Evolutionary conservation across 805 yeast species (phyloP).

Genomic region (Schwanniomyces polymorphus): DNA sequence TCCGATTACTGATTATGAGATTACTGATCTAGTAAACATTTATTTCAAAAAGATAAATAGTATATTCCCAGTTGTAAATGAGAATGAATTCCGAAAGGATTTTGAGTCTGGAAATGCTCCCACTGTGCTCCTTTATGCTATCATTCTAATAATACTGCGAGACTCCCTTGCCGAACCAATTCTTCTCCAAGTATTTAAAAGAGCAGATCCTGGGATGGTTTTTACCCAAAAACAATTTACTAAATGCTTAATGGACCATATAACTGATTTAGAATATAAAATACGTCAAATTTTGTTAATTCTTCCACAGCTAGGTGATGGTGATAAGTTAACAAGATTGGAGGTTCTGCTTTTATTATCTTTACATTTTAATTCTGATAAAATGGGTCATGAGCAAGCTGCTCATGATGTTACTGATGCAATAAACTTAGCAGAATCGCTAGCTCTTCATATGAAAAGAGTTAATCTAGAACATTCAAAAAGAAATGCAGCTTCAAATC

Average conservation of each 20-base stretch:
- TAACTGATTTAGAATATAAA: conserved; percentile 27
- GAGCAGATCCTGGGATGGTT: conserved; percentile 2
- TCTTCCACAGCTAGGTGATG: conserved; percentile 31
- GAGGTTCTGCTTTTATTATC: conserved; percentile 22
- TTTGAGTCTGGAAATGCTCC: conserved; percentile 18
- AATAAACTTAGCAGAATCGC: conserved; percentile 22
- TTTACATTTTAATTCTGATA: conserved; percentile 24
- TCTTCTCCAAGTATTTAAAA: conserved; percentile 16
- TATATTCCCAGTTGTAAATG: conserved; percentile 33
- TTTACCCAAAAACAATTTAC: conserved; percentile 6
- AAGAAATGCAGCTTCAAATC: conserved; percentile 18
- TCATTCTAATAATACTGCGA: conserved; percentile 26
- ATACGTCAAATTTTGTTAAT: conserved; percentile 30
- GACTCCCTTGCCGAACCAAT: conserved; percentile 28
- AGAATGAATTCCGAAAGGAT: conserved; percentile 25
- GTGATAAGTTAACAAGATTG: conserved; percentile 22
- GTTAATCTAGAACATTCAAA: conserved; percentile 5
- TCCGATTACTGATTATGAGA: conserved; percentile 17
- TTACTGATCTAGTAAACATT: conserved; percentile 19
- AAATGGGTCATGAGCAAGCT: conserved; percentile 28
- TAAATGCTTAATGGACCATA: conserved; percentile 12
- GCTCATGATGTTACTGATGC: conserved; percentile 31
- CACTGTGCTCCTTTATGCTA: conserved; percentile 22
- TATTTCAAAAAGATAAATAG: conserved; percentile 32
- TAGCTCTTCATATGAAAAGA: conserved; percentile 27